These are phyloP conservation scores for Candida ipomoeae DNA, from an alignment of 805 yeast species.

Conservation along the genomic window DNA sequence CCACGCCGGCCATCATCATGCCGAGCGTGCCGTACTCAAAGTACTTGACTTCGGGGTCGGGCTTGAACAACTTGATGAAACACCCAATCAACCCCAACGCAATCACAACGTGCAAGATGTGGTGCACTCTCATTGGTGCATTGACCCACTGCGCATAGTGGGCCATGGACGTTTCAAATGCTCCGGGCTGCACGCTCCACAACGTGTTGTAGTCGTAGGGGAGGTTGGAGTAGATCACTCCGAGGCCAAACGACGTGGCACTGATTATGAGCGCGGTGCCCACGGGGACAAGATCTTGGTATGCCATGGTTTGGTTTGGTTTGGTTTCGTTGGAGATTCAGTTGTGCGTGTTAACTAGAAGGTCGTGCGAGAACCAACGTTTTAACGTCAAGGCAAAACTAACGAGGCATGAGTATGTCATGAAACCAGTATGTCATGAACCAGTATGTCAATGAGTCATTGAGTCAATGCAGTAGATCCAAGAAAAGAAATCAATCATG, in stretches of 20 bases:
- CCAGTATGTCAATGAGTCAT: no score
- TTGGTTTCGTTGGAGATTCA: no score
- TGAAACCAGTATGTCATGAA: no score
- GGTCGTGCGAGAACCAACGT: not conserved
- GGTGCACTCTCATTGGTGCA: constrained; percentile 55
- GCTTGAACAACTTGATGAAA: constrained; percentile 76
- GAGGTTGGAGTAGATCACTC: constrained; percentile 71
- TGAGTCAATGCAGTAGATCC: no score
- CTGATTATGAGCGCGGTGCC: constrained; percentile 40
- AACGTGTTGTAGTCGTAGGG: constrained; percentile 77
- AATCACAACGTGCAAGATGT: constrained; percentile 58
- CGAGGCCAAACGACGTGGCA: constrained; percentile 76
- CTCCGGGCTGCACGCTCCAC: constrained; percentile 54
- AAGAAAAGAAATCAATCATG: no score
- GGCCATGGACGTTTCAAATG: constrained; percentile 55
- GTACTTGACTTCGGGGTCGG: constrained; percentile 76
- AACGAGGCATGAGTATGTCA: no score
- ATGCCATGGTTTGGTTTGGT: constrained; percentile 19
- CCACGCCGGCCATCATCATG: constrained; percentile 65
- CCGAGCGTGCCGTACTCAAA: constrained; percentile 87
- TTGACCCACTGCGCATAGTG: constrained; percentile 77
- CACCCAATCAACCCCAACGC: constrained; percentile 68
- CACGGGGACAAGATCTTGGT: constrained; percentile 44
- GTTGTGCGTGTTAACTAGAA: no score
- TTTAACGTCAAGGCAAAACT: not conserved